Evolutionary conservation across 1,139 yeast genomes (phyloP).

Genomic region (Scheffersomyces titani): DNA sequence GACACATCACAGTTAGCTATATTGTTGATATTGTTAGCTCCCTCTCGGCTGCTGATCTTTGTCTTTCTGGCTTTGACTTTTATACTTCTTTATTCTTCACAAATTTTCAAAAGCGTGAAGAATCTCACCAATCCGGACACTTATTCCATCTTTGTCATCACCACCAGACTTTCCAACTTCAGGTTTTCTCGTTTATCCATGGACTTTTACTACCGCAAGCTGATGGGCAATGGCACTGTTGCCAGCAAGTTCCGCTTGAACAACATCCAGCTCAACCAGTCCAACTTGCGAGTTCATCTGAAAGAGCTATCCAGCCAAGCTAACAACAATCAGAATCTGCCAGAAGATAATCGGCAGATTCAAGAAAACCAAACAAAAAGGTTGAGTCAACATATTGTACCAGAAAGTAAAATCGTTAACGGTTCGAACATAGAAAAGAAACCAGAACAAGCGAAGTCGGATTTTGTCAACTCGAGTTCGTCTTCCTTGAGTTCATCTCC

Average conservation of each 20-base stretch:
- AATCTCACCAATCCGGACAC: neutral
- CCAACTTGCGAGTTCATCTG: slow-evolving; percentile 19
- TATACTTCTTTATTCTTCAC: neutral
- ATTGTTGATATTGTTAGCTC: neutral
- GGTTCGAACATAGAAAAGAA: neutral
- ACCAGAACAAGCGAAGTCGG: neutral
- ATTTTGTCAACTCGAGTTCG: neutral
- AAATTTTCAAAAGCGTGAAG: neutral
- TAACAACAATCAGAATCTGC: neutral
- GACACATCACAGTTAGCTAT: neutral
- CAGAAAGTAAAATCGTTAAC: neutral
- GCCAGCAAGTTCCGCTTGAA: slow-evolving; percentile 37
- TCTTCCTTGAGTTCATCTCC: neutral
- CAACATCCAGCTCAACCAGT: slow-evolving; percentile 22
- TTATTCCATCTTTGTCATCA: no score
- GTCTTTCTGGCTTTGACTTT: neutral
- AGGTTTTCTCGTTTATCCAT: no score
- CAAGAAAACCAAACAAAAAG: neutral
- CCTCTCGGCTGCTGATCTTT: neutral
- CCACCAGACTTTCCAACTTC: slow-evolving; percentile 2
- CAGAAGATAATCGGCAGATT: neutral
- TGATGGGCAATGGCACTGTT: slow-evolving; percentile 42
- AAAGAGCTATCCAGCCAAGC: neutral
- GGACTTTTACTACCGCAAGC: slow-evolving; percentile 40
- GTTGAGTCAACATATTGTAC: neutral